A percentile compares a stretch with the other conserved stretches of the same genome.
Conservation (phyloP, 2,329 filamentous ascomycete species). For the Penicillium concentricum region DNA sequence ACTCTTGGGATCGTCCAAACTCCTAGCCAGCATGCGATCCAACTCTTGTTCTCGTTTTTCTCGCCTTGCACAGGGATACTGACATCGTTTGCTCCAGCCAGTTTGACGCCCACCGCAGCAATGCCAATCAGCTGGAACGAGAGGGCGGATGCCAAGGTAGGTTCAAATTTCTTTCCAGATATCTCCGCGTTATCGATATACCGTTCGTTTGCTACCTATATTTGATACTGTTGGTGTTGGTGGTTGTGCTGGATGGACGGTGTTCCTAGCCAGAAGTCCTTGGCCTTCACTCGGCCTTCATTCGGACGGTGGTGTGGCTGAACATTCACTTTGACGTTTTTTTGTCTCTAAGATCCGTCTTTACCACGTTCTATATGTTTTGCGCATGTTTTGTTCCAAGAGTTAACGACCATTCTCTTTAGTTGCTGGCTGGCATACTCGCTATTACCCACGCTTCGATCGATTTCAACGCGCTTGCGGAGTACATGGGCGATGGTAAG, state of each 20-base stretch:
- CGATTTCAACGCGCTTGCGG: neutral
- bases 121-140: neutral
- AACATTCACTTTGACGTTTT: no score
- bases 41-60: neutral
- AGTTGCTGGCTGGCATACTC: neutral
- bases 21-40: neutral
- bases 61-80: neutral
- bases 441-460: neutral
- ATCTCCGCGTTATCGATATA: fast-evolving
- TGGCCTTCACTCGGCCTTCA: no score
- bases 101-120: no score
- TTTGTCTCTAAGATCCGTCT: no score
- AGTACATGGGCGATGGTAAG: neutral
- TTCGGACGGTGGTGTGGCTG: no score
- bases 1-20: neutral
- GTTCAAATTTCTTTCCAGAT: no score
- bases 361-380: no score
- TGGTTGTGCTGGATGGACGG: no score
- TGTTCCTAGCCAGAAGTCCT: no score
- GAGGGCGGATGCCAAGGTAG: neutral
- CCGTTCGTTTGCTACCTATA: neutral
- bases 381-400: no score
- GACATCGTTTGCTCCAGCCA: neutral
- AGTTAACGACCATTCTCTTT: neutral
- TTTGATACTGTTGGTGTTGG: neutral